These are phyloP conservation scores for Rhizopogon salebrosus DNA, from an alignment of 768 basidiomycete genomes.

Conservation along the genomic window DNA sequence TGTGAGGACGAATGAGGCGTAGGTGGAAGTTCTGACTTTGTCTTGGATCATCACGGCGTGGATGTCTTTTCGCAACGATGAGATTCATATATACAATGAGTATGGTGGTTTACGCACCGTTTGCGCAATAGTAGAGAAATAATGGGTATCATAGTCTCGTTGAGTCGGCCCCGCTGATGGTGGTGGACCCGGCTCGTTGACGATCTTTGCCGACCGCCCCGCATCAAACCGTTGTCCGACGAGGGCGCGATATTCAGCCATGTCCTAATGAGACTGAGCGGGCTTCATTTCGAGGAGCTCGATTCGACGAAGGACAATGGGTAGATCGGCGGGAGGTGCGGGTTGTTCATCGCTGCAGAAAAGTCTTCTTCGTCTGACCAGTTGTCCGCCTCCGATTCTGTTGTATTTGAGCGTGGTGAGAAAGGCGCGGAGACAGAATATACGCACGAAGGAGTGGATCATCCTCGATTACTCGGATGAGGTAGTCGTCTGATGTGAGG, in stretches of 20 bases:
- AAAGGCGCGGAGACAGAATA: not conserved
- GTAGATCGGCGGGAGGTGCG: slow-evolving; percentile 24
- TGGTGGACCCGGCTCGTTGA: slow-evolving; percentile 29
- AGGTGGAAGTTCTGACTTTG: slow-evolving; percentile 88
- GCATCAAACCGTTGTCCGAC: slow-evolving; percentile 51
- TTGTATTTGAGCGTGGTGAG: not conserved
- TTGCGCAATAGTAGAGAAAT: slow-evolving; percentile 86
- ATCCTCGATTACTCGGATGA: slow-evolving; percentile 74
- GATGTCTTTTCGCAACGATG: slow-evolving; percentile 55
- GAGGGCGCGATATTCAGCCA: slow-evolving; percentile 57
- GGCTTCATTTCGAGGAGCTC: slow-evolving; percentile 59
- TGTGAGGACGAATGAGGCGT: slow-evolving; percentile 84
- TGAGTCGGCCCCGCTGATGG: slow-evolving; percentile 18
- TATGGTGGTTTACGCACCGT: slow-evolving; percentile 46
- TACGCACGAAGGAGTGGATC: slow-evolving; percentile 85
- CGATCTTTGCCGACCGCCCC: slow-evolving; percentile 36
- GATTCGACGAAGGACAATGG: slow-evolving; percentile 40
- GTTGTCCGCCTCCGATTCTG: slow-evolving; percentile 58
- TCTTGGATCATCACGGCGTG: slow-evolving; percentile 97
- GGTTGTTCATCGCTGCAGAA: slow-evolving; percentile 5
- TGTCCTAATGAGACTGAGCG: slow-evolving; percentile 48
- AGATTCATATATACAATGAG: not conserved
- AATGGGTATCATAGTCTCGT: slow-evolving; percentile 89
- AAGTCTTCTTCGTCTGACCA: slow-evolving; percentile 68
- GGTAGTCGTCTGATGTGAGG: slow-evolving; percentile 71